Percentiles rank a stretch among this genome's conserved stretches.
phyloP scores from a whole-genome alignment of 2,329 filamentous ascomycete species.

The Neopestalotiopsis sp. region DNA sequence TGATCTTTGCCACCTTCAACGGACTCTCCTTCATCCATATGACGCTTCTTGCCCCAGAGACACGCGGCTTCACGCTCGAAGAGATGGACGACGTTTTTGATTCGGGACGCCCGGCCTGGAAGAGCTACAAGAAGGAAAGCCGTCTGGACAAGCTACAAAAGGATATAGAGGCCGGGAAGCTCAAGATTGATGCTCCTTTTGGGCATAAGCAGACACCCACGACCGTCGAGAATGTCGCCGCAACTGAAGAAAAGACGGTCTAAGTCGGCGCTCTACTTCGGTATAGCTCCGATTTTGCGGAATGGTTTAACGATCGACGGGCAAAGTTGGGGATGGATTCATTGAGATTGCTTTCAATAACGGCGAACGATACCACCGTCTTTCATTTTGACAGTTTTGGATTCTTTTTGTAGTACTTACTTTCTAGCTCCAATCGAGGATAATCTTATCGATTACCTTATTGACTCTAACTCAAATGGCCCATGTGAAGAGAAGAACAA shows the following conservation, averaged over 20 bases:
- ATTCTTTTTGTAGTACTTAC: neutral
- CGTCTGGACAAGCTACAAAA: conserved; percentile 52
- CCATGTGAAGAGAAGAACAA: too few species aligned
- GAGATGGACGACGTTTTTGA: conserved; percentile 79
- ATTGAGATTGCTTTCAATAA: too few species aligned
- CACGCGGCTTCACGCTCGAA: conserved; percentile 75
- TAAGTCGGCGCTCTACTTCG: neutral
- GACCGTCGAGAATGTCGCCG: neutral
- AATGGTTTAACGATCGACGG: neutral
- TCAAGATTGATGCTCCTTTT: conserved; percentile 40
- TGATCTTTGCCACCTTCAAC: conserved; percentile 79
- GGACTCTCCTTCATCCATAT: conserved; percentile 72
- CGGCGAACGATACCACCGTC: neutral
- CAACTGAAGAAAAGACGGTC: conserved; percentile 2
- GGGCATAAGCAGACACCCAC: neutral
- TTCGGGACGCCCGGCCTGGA: conserved; percentile 64
- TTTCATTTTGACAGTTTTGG: neutral
- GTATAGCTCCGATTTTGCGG: neutral
- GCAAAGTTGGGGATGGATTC: neutral
- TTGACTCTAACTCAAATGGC: too few species aligned
- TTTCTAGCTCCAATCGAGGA: too few species aligned
- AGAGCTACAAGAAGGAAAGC: conserved; percentile 46
- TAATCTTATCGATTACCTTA: too few species aligned
- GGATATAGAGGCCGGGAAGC: conserved; percentile 53
- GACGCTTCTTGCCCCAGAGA: conserved; percentile 68